Conservation (phyloP, 352 stramenopile genomes). For the Phytopythium kandeliae region DNA sequence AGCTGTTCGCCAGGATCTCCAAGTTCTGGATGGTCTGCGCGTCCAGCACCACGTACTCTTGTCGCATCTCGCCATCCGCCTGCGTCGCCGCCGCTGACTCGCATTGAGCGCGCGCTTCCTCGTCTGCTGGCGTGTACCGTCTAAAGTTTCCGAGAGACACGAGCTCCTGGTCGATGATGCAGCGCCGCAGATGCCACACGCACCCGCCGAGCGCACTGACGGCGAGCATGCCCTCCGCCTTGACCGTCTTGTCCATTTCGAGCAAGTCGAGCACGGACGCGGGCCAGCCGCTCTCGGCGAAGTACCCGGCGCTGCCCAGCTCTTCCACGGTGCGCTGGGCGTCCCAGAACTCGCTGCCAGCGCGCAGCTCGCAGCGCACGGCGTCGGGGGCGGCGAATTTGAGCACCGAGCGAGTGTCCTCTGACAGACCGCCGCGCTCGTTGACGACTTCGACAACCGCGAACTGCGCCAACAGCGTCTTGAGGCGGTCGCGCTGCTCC, state of each 20-base stretch:
- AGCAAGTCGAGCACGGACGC: slow-evolving; percentile 47
- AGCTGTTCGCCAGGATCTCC: slow-evolving; percentile 92
- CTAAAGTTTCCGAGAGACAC: slow-evolving; percentile 75
- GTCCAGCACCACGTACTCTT: slow-evolving; percentile 93
- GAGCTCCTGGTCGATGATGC: slow-evolving; percentile 81
- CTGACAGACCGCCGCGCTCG: slow-evolving; percentile 55
- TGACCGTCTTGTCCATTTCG: slow-evolving; percentile 70
- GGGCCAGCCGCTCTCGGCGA: slow-evolving; percentile 73
- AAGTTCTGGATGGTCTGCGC: slow-evolving; percentile 97
- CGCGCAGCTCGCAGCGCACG: slow-evolving; percentile 55
- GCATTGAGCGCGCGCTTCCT: slow-evolving; percentile 23
- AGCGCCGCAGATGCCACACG: slow-evolving; percentile 75
- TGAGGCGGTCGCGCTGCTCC: slow-evolving; percentile 91
- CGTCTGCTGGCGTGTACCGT: slow-evolving; percentile 74
- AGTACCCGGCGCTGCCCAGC: slow-evolving; percentile 87
- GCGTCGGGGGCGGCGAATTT: slow-evolving; percentile 61
- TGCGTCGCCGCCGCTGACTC: background rate
- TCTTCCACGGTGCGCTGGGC: slow-evolving; percentile 86
- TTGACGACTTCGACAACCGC: slow-evolving; percentile 82
- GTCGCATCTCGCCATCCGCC: slow-evolving; percentile 43
- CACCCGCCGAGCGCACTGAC: slow-evolving; percentile 69
- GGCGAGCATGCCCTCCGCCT: slow-evolving; percentile 46
- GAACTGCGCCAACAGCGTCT: slow-evolving; percentile 93
- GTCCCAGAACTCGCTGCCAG: slow-evolving; percentile 89
- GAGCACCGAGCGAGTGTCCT: slow-evolving; percentile 67